These are phyloP conservation scores for Hemileccinum impolitum DNA, from an alignment of 768 basidiomycete genomes.

Conservation along the genomic window DNA sequence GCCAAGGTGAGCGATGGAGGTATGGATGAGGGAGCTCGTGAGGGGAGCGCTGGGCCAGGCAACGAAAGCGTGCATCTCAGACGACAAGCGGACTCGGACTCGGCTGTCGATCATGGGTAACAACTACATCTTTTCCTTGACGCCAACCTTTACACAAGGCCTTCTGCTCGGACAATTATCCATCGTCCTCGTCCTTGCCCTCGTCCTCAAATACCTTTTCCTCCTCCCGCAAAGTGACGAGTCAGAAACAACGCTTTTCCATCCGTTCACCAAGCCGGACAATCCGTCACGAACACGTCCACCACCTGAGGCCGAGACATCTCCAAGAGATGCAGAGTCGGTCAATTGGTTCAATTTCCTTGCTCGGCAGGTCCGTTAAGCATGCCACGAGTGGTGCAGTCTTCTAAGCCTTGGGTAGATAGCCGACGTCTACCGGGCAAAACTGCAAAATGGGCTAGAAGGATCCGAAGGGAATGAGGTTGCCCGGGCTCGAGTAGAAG, in stretches of 20 bases:
- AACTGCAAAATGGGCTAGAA: slow-evolving; percentile 64
- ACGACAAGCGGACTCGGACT: neutral
- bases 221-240: slow-evolving; percentile 71
- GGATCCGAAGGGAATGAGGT: slow-evolving; percentile 81
- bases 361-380: slow-evolving; percentile 64
- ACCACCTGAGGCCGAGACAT: slow-evolving; percentile 4
- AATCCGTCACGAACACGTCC: slow-evolving; percentile 38
- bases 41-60: slow-evolving; percentile 55
- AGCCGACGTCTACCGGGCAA: slow-evolving; percentile 69
- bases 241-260: slow-evolving; percentile 55
- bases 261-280: slow-evolving; percentile 53
- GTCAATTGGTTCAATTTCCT: slow-evolving; percentile 91
- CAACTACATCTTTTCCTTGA: slow-evolving; percentile 67
- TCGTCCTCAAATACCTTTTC: slow-evolving; percentile 94
- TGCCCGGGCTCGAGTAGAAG: slow-evolving; percentile 74
- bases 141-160: slow-evolving; percentile 94
- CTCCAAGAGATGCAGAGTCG: slow-evolving; percentile 52
- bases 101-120: slow-evolving; percentile 23
- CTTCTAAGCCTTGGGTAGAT: slow-evolving; percentile 40
- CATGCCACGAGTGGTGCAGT: neutral
- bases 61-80: slow-evolving; percentile 35
- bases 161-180: slow-evolving; percentile 90
- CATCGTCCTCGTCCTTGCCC: slow-evolving; percentile 67
- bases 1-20: slow-evolving; percentile 37
- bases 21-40: slow-evolving; percentile 45